Evolutionary conservation across 345 rosid species (phyloP).

Genomic region (Citrus hindsii): DNA sequence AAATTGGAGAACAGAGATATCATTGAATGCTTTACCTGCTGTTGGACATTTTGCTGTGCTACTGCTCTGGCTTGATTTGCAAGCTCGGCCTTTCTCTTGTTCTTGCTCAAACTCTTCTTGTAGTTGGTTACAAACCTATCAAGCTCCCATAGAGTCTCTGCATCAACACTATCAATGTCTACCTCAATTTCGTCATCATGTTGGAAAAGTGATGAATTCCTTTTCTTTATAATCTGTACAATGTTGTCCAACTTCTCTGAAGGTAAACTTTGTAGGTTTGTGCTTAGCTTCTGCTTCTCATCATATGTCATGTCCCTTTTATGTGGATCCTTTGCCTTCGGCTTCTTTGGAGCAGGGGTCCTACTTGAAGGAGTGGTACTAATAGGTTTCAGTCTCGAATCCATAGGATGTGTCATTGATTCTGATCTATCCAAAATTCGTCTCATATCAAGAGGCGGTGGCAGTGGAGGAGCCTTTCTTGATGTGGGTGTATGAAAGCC

Average conservation of each 20-base stretch:
- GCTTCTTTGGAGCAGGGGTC: constrained; percentile 88
- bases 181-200: constrained; percentile 96
- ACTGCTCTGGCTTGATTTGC: constrained; percentile 77
- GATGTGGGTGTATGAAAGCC: constrained; percentile 57
- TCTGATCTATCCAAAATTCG: constrained; percentile 77
- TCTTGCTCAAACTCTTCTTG: constrained; percentile 93
- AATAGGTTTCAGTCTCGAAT: constrained; percentile 45
- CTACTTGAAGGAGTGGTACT: constrained; percentile 75
- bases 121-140: constrained; percentile 96
- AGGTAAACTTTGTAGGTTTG: constrained; percentile 83
- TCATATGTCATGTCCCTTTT: constrained; percentile 98
- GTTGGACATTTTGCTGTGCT: constrained; percentile 51
- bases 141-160: constrained; percentile 98
- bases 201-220: constrained; percentile 74
- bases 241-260: constrained; percentile 90
- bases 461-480: constrained; percentile 53
- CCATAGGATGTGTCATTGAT: constrained; percentile 50
- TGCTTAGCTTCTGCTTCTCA: constrained; percentile 96
- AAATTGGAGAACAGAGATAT: neutral
- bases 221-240: constrained; percentile 89
- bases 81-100: constrained; percentile 93
- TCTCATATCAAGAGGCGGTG: constrained; percentile 70
- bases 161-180: constrained; percentile 94
- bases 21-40: constrained; percentile 43
- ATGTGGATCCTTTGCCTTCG: constrained; percentile 91